Conservation (phyloP, 768 basidiomycete genomes). For the Neoboletus brunneissimus region DNA sequence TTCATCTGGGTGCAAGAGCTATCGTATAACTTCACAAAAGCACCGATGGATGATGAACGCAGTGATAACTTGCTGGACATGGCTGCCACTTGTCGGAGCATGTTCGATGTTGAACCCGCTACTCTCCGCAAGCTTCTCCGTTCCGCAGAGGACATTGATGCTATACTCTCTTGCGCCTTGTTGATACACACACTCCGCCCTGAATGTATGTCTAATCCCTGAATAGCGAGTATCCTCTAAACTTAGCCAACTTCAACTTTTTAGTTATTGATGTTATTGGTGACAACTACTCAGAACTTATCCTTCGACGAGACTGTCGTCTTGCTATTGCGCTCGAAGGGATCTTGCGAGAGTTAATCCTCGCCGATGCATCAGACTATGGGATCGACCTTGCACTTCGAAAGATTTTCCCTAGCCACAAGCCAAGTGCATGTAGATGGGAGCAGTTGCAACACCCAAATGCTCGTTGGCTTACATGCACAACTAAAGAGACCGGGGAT, state of each 20-base stretch:
- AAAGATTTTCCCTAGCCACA: conserved; percentile 5
- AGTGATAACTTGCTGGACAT: no score
- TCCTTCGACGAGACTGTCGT: conserved; percentile 22
- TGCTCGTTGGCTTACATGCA: conserved; percentile 14
- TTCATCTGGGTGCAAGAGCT: no score
- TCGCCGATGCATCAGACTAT: background rate
- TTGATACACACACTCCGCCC: background rate
- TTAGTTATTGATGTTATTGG: rapidly evolving
- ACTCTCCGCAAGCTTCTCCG: background rate
- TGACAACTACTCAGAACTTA: background rate
- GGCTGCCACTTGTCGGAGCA: background rate
- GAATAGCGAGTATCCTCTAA: no score
- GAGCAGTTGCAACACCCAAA: background rate
- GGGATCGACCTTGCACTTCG: conserved; percentile 14
- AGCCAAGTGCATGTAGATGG: conserved; percentile 12
- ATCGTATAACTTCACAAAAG: no score
- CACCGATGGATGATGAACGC: no score
- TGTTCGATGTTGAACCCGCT: background rate
- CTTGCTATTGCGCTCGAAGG: conserved; percentile 20
- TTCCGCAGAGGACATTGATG: no score
- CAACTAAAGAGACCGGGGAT: background rate
- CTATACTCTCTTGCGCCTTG: background rate
- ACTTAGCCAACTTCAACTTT: background rate
- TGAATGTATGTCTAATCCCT: background rate
- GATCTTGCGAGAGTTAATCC: background rate